phyloP scores from a whole-genome alignment of 1,284 basidiomycete species.

The Ustilago lituana region DNA sequence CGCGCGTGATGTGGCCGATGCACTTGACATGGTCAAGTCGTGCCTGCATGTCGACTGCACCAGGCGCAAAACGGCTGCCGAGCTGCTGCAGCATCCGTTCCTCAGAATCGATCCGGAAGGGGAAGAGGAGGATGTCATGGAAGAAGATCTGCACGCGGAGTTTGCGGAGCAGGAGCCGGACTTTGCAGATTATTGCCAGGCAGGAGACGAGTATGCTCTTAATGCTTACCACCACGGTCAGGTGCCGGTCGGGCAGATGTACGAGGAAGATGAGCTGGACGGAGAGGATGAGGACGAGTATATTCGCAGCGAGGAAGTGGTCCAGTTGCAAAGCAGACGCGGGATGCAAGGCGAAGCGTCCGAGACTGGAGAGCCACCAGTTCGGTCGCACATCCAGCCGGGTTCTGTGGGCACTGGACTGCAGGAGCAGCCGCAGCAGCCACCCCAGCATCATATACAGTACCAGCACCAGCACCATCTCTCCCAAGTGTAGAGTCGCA shows the following conservation, averaged over 20 bases:
- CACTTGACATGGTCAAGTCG: conserved; percentile 56
- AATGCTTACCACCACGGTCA: conserved; percentile 1
- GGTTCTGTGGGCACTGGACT: neutral
- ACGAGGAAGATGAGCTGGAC: conserved; percentile 27
- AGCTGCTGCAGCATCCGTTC: conserved; percentile 59
- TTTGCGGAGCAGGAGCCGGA: conserved; percentile 18
- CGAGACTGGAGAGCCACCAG: conserved; percentile 9
- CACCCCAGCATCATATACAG: conserved; percentile 5
- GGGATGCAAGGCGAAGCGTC: conserved; percentile 16
- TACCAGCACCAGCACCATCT: conserved; percentile 3
- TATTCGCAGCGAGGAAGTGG: conserved; percentile 18
- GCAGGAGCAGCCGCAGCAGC: conserved; percentile 11
- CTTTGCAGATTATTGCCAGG: conserved; percentile 35
- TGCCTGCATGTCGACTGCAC: conserved; percentile 64
- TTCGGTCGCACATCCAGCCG: neutral
- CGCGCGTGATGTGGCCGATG: conserved; percentile 51
- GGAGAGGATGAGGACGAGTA: conserved; percentile 23
- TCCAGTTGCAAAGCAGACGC: conserved; percentile 26
- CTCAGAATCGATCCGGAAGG: conserved; percentile 32
- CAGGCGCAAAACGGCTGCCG: conserved; percentile 54
- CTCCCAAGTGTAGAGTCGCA: neutral
- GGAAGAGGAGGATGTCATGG: conserved; percentile 21
- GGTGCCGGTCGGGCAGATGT: neutral
- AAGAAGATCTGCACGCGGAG: conserved; percentile 7
- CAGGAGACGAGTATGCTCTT: conserved; percentile 2